Conservation (phyloP, 345 rosid species). For the Corchorus capsularis region DNA sequence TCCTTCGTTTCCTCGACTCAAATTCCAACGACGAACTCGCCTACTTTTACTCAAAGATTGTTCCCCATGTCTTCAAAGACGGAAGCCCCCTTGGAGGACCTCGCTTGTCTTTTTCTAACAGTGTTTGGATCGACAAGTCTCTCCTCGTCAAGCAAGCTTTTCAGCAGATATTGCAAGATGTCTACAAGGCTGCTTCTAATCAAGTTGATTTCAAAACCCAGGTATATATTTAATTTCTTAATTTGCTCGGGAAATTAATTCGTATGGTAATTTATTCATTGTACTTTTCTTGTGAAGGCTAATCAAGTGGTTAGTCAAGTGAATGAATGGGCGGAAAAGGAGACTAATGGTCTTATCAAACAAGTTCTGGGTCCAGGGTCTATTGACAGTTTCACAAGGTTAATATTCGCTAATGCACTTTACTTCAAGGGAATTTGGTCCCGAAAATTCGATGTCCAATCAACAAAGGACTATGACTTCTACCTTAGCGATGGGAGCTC, state of each 20-base stretch:
- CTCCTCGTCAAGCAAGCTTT: constrained; percentile 56
- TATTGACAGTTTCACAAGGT: constrained; percentile 51
- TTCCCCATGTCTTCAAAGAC: constrained; percentile 59
- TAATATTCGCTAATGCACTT: constrained; percentile 74
- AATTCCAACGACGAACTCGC: constrained; percentile 53
- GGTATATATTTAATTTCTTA: no score
- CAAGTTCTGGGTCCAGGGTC: constrained; percentile 64
- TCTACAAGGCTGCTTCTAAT: constrained; percentile 58
- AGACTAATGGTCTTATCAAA: no score
- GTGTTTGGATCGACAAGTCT: constrained; percentile 68
- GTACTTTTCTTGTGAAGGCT: constrained; percentile 57
- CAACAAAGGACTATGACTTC: constrained; percentile 61
- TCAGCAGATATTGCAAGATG: constrained; percentile 42
- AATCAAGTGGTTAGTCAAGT: constrained; percentile 61
- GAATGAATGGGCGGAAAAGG: constrained; percentile 75
- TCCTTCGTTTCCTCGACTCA: constrained; percentile 69
- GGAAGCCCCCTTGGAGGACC: constrained; percentile 68
- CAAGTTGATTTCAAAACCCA: constrained; percentile 67
- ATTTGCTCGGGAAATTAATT: no score
- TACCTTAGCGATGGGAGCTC: constrained; percentile 55
- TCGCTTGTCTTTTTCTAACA: constrained; percentile 51
- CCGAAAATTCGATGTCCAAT: constrained; percentile 58
- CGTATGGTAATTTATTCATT: no score
- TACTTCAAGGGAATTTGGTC: constrained; percentile 84
- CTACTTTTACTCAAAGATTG: constrained; percentile 53